Evolutionary conservation across 2,329 filamentous ascomycete genomes (phyloP).

Genomic region (Epichloe gansuensis): DNA sequence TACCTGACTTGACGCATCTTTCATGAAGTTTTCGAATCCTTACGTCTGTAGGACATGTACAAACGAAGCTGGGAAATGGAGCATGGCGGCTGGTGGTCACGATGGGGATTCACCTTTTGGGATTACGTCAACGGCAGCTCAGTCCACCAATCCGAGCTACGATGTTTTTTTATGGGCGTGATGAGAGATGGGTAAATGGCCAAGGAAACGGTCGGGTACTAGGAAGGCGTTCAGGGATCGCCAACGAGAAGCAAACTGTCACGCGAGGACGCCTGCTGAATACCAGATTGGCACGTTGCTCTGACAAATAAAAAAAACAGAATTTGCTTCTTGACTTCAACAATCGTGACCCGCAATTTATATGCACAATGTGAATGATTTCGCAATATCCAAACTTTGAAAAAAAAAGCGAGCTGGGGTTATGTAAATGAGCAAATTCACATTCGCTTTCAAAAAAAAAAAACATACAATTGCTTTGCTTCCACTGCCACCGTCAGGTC

Average conservation of each 20-base stretch:
- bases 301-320: conserved; percentile 16
- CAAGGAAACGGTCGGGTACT: conserved; percentile 21
- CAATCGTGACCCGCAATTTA: neutral
- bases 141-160: conserved; percentile 7
- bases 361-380: neutral
- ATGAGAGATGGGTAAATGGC: conserved; percentile 19
- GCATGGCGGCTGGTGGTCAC: conserved; percentile 4
- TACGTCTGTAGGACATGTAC: conserved; percentile 16
- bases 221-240: conserved; percentile 17
- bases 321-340: conserved; percentile 10
- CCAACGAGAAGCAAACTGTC: conserved; percentile 15
- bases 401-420: no score
- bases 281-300: conserved; percentile 11
- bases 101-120: conserved; percentile 13
- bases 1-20: conserved; percentile 40
- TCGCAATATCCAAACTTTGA: neutral
- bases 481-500: no score
- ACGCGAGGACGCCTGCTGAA: conserved; percentile 13
- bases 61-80: conserved; percentile 12
- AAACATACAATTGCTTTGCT: no score
- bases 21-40: conserved; percentile 24
- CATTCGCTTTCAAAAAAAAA: no score
- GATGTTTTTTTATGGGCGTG: conserved; percentile 14
- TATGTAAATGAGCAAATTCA: no score
- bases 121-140: conserved; percentile 4